Conservation (phyloP, 768 basidiomycete genomes). For the Grammothele lineata region DNA sequence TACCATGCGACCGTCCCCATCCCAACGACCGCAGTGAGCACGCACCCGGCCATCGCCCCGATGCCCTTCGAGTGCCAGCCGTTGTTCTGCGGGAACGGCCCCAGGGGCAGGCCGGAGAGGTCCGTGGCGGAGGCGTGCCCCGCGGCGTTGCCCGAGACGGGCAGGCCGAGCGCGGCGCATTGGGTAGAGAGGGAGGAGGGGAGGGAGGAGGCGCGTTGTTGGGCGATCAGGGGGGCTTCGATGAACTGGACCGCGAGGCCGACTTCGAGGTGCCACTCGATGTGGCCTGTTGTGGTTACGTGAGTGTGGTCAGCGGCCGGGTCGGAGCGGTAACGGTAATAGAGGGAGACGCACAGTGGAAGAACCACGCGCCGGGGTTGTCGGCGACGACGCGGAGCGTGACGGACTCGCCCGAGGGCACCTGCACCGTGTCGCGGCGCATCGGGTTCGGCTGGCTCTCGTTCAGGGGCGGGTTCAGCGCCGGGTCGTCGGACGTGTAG, state of each 20-base stretch:
- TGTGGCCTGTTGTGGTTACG: slow-evolving; percentile 64
- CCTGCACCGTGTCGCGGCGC: slow-evolving; percentile 84
- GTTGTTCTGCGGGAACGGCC: slow-evolving; percentile 68
- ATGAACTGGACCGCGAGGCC: slow-evolving; percentile 86
- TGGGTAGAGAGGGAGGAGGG: slow-evolving; percentile 67
- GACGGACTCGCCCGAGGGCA: slow-evolving; percentile 62
- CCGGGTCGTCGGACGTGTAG: slow-evolving; percentile 68
- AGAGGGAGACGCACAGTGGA: slow-evolving; percentile 57
- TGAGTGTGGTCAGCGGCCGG: neutral
- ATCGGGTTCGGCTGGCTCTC: slow-evolving; percentile 85
- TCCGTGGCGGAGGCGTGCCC: slow-evolving; percentile 70
- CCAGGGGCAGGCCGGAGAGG: slow-evolving; percentile 56
- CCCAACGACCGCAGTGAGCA: slow-evolving; percentile 79
- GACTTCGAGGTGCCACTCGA: slow-evolving; percentile 81
- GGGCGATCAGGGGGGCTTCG: slow-evolving; percentile 71
- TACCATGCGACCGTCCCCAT: slow-evolving; percentile 88
- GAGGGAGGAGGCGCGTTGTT: slow-evolving; percentile 46
- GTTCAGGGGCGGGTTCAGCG: slow-evolving; percentile 73
- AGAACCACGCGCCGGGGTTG: slow-evolving; percentile 89
- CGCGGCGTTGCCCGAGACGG: slow-evolving; percentile 81
- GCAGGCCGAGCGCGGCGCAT: slow-evolving; percentile 58
- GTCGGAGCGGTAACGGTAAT: neutral
- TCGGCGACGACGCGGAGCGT: slow-evolving; percentile 81
- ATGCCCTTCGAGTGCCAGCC: slow-evolving; percentile 76
- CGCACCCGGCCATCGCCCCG: slow-evolving; percentile 71